Evolutionary conservation across 345 rosid species (phyloP).

Genomic region (Brassica incana): DNA sequence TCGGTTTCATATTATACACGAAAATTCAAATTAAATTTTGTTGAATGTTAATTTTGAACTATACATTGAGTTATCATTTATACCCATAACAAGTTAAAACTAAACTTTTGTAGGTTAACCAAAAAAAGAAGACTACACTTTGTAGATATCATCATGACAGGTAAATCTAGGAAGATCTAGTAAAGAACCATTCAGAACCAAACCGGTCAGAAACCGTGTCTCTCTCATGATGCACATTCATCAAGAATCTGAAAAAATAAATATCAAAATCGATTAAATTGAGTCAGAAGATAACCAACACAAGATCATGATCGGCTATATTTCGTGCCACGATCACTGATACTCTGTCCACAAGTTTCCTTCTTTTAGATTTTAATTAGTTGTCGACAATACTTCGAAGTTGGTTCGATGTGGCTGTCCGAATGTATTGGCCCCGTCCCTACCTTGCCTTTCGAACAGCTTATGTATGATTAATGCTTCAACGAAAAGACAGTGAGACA

Average conservation of each 20-base stretch:
- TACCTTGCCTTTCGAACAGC: constrained; percentile 37
- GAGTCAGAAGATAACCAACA: constrained; percentile 21
- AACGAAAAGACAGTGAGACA: constrained; percentile 37
- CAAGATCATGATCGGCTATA: constrained; percentile 33
- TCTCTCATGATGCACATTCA: not conserved
- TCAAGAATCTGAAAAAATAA: constrained; percentile 16
- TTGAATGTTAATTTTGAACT: constrained; percentile 13
- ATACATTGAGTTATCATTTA: not conserved
- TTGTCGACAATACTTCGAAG: constrained; percentile 33
- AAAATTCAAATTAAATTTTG: not conserved
- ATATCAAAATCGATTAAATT: constrained; percentile 25
- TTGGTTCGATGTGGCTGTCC: constrained; percentile 43
- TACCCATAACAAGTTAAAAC: not conserved
- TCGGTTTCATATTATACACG: not conserved
- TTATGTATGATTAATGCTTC: constrained; percentile 37
- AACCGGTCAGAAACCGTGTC: constrained; percentile 11
- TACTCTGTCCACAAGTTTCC: constrained; percentile 37
- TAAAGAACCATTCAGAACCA: constrained; percentile 21
- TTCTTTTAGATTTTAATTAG: not conserved
- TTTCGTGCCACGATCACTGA: constrained; percentile 34
- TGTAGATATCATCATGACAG: constrained; percentile 1
- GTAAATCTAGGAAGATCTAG: constrained; percentile 13
- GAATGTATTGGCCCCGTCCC: constrained; percentile 39
- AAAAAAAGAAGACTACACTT: not conserved
- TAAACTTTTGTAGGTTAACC: not conserved